phyloP scores from a whole-genome alignment of 73 alveolate genomes.

The Tetrahymena malaccensis region DNA sequence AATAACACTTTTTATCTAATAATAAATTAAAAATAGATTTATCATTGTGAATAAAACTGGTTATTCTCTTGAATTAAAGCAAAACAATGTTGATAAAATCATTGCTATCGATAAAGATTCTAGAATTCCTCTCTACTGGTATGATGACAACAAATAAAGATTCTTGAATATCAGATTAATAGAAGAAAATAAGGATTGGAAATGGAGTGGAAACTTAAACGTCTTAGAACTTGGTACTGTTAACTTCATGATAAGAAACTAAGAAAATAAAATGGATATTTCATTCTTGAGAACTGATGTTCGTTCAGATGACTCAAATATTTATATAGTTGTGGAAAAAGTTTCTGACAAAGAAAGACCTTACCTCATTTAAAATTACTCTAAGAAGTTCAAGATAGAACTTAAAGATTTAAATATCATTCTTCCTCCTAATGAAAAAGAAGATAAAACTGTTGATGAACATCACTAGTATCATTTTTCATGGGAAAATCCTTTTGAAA shows the following conservation, averaged over 20 bases:
- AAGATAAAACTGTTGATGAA: neutral
- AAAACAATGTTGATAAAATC: neutral
- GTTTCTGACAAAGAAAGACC: conserved; percentile 1
- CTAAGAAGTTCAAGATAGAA: neutral
- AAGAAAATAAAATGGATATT: neutral
- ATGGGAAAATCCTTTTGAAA: neutral
- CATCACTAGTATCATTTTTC: neutral
- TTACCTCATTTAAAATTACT: neutral
- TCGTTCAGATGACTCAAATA: conserved; percentile 11
- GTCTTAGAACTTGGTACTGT: conserved; percentile 5
- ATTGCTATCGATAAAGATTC: neutral
- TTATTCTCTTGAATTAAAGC: neutral
- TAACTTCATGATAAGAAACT: neutral
- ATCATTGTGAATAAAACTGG: neutral
- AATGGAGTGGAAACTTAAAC: conserved; percentile 10
- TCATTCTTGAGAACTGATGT: conserved; percentile 17
- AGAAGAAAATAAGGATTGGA: neutral
- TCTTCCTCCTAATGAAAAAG: neutral
- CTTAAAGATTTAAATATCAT: neutral
- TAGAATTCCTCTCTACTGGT: neutral
- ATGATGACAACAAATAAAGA: neutral
- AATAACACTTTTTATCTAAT: too few species aligned
- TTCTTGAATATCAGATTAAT: conserved; percentile 1
- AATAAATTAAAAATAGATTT: neutral
- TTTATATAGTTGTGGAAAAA: neutral